Conservation (phyloP, 495 filamentous ascomycete species). For the Talaromyces nanjingensis region DNA sequence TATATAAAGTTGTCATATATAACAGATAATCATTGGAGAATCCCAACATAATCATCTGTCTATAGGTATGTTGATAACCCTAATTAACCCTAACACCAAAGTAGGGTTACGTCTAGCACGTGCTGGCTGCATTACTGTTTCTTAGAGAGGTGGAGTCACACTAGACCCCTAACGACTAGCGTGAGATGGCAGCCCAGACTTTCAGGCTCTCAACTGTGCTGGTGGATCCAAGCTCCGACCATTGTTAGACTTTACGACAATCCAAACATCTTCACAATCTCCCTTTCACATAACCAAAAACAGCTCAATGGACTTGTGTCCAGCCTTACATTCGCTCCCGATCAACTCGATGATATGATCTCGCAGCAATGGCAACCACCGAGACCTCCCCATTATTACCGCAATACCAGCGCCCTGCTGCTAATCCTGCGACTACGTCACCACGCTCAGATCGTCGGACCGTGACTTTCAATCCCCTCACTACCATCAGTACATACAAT, state of each 20-base stretch:
- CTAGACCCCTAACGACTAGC: background rate
- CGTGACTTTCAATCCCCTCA: constrained; percentile 64
- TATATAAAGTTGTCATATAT: too few species aligned
- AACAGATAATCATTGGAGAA: too few species aligned
- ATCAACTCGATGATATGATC: background rate
- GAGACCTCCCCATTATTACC: constrained; percentile 44
- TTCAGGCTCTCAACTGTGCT: background rate
- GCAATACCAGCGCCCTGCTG: constrained; percentile 26
- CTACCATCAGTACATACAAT: constrained; percentile 52
- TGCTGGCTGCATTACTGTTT: background rate
- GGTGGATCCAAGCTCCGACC: background rate
- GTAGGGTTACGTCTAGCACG: background rate
- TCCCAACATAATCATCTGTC: too few species aligned
- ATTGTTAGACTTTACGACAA: background rate
- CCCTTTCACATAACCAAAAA: background rate
- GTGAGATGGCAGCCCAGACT: background rate
- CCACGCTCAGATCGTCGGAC: constrained; percentile 43
- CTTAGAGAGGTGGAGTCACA: background rate
- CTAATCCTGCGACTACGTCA: constrained; percentile 28
- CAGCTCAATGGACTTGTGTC: background rate
- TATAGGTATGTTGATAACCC: too few species aligned
- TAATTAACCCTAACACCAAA: background rate
- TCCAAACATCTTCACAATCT: background rate
- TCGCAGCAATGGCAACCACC: constrained; percentile 28
- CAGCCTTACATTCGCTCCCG: background rate